Evolutionary conservation across 805 yeast genomes (phyloP).

Genomic region (Lipomyces anomalus): DNA sequence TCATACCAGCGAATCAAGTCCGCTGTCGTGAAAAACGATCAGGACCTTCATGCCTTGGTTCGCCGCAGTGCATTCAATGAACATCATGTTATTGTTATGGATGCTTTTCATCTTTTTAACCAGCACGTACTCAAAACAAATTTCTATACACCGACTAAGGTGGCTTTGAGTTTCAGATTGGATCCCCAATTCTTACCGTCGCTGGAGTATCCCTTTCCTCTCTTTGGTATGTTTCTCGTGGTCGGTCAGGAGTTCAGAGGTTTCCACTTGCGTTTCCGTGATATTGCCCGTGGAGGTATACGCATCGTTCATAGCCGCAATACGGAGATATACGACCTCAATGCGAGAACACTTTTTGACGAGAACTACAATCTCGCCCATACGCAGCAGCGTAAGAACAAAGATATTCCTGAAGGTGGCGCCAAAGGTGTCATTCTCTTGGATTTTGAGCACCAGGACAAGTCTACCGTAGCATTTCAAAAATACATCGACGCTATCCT

Average conservation of each 20-base stretch:
- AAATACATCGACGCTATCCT: slow-evolving; percentile 89
- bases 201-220: slow-evolving; percentile 84
- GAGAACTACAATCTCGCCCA: slow-evolving; percentile 94
- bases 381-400: slow-evolving; percentile 94
- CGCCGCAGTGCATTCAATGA: slow-evolving; percentile 65
- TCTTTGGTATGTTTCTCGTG: slow-evolving; percentile 90
- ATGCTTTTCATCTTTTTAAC: slow-evolving; percentile 79
- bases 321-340: slow-evolving; percentile 74
- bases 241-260: slow-evolving; percentile 97
- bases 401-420: slow-evolving; percentile 99
- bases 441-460: slow-evolving; percentile 62
- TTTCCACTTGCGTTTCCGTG: slow-evolving; percentile 94
- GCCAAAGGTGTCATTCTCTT: slow-evolving; percentile 93
- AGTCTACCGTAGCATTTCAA: slow-evolving; percentile 78
- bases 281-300: slow-evolving; percentile 97
- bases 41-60: slow-evolving; percentile 65
- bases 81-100: slow-evolving; percentile 73
- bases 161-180: slow-evolving; percentile 88
- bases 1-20: slow-evolving; percentile 81
- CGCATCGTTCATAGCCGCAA: slow-evolving; percentile 87
- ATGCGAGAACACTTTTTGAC: slow-evolving; percentile 84
- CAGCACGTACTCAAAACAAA: slow-evolving; percentile 85
- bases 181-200: slow-evolving; percentile 79
- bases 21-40: slow-evolving; percentile 66
- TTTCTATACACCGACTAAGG: slow-evolving; percentile 88